Base-by-base conservation (phyloP, 768 basidiomycete genomes). In the Boletus vermiculosoides region DNA sequence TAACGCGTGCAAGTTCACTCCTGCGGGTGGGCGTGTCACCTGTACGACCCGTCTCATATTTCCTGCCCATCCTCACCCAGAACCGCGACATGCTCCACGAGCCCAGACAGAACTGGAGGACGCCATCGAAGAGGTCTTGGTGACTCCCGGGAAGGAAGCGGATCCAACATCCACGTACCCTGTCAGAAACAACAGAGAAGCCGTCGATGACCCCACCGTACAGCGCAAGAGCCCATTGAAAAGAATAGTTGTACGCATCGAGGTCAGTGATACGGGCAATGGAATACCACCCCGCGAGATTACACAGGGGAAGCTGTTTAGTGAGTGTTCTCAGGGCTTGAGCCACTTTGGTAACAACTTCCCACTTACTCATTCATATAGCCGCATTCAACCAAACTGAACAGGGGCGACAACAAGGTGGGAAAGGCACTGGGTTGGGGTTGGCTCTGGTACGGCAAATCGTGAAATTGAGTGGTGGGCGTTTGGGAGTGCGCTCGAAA, bases 1-100 rank as follows among this genome's bases (percentile, higher is more conserved):
- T 62, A 91, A 91, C 61, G 89, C 88, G 6, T 88, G 87, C 71
- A 91, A 90, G 69, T 92, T 90, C 62, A 91, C 89, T 1, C 83
- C 84, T 3, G 65, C 81, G 0, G 89, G 88, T 11, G 88, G 89
- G 1, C 81, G 79, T 58, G 76, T 93, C 33, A 79, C 76, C 2
- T 84, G 94, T 50, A 78, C 78, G 33, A 94, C 92, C 5, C 81
- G 78, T 63, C 77, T 91, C 25, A 62, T 90, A 13, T 60, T 80
- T 37, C 64, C 64, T 48, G 48, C 59, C 13, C 59, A 65, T 45
- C n/a, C 31, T 45, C 59, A 57, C 46, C 61, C 60, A 28, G 63
- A 69, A 36, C n/a, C 44, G 15, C 48, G 30, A 23, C 34, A 42
- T 40, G 33, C 40, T 36, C 52, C 50, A 47, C 52, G 46, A 23